Conservation (phyloP, 169 alveolate species). For the Plasmodium malariae region DNA sequence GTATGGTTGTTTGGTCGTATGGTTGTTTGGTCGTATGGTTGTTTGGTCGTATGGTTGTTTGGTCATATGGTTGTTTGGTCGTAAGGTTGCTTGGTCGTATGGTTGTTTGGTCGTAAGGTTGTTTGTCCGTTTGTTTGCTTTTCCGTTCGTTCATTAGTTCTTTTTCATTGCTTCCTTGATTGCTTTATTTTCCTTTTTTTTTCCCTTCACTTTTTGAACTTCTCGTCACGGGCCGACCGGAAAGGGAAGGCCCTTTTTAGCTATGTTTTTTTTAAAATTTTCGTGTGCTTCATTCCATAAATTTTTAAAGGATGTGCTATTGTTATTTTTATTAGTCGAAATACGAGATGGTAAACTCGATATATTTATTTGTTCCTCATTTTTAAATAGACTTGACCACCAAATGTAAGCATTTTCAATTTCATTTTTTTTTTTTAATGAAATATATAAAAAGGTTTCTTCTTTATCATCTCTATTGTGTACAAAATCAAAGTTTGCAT, state of each 20-base stretch:
- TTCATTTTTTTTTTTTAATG: conserved; percentile 65
- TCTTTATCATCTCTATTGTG: conserved; percentile 21
- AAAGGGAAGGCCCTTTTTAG: conserved; percentile 40
- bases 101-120: too few relatives aligned
- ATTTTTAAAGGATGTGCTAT: conserved; percentile 43
- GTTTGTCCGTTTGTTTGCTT: too few relatives aligned
- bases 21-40: too few relatives aligned
- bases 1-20: too few relatives aligned
- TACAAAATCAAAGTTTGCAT: conserved; percentile 29
- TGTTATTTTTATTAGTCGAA: conserved; percentile 15
- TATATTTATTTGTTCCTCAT: conserved; percentile 36
- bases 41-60: too few relatives aligned
- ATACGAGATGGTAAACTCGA: conserved; percentile 56
- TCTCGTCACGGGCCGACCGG: conserved; percentile 16
- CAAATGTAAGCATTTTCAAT: conserved; percentile 51
- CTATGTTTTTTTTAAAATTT: conserved; percentile 67
- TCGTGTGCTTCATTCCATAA: conserved; percentile 74
- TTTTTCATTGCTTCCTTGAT: too few relatives aligned
- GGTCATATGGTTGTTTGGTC: too few relatives aligned
- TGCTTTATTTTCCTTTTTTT: not conserved
- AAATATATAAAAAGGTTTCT: conserved; percentile 75
- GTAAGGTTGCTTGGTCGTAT: too few relatives aligned
- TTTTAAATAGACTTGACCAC: conserved; percentile 68
- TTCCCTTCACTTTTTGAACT: not conserved
- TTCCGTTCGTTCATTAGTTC: too few relatives aligned